Percentiles rank a stretch among this genome's conserved stretches.
phyloP scores from a whole-genome alignment of 805 yeast genomes.

The Saccharomycopsis capsularis region DNA sequence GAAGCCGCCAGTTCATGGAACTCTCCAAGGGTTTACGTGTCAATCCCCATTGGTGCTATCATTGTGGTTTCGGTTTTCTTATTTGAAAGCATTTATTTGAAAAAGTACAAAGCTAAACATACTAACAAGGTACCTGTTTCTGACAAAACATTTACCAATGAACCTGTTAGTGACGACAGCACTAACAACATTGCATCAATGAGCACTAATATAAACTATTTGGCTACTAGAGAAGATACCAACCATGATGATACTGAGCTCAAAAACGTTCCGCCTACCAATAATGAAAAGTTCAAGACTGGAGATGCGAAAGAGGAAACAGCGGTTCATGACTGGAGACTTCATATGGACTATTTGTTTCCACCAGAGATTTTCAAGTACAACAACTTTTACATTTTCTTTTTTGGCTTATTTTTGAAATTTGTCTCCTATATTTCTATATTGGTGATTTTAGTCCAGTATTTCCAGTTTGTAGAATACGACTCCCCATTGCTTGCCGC shows the following conservation, averaged over 20 bases:
- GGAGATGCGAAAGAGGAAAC: too few relatives aligned
- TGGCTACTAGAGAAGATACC: too few relatives aligned
- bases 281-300: conserved; percentile 21
- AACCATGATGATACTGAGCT: not conserved
- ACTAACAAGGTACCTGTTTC: conserved; percentile 4
- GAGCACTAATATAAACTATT: too few relatives aligned
- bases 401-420: conserved; percentile 23
- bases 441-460: conserved; percentile 26
- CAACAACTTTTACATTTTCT: conserved; percentile 26
- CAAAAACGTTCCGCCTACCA: not conserved
- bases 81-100: conserved; percentile 28
- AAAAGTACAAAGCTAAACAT: conserved; percentile 18
- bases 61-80: conserved; percentile 25
- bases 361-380: conserved; percentile 27
- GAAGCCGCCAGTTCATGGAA: conserved; percentile 41
- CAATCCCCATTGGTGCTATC: conserved; percentile 35
- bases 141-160: not conserved
- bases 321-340: conserved; percentile 18
- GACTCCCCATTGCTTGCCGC: conserved; percentile 32
- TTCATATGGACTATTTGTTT: conserved; percentile 25
- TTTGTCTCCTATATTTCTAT: conserved; percentile 24
- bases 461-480: conserved; percentile 26
- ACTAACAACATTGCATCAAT: not conserved
- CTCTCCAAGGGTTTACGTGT: conserved; percentile 35
- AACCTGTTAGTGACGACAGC: not conserved